Evolutionary conservation across 495 filamentous ascomycete species (phyloP).

Genomic region (Saxophila tyrrhenica): DNA sequence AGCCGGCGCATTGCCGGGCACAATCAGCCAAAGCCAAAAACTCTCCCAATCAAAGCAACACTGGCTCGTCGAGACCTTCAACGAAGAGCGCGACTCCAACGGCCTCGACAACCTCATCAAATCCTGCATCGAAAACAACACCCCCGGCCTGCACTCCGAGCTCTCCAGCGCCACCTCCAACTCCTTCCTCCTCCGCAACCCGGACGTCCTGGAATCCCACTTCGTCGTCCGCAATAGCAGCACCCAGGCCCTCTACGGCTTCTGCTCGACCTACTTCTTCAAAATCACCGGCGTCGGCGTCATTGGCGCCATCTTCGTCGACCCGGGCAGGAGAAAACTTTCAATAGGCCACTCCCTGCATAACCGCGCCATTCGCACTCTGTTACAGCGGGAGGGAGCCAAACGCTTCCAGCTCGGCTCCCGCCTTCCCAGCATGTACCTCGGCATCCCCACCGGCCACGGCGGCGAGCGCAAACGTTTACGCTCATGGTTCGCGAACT

Average conservation of each 20-base stretch:
- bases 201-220: constrained; percentile 62
- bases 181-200: constrained; percentile 59
- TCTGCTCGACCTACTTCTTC: constrained; percentile 76
- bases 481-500: constrained; percentile 53
- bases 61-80: constrained; percentile 81
- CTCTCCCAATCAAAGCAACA: constrained; percentile 69
- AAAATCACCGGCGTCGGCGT: constrained; percentile 56
- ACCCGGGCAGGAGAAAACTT: constrained; percentile 68
- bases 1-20: constrained; percentile 64
- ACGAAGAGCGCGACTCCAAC: constrained; percentile 59
- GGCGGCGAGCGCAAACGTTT: constrained; percentile 38
- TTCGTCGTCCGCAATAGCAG: constrained; percentile 87
- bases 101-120: constrained; percentile 59
- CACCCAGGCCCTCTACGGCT: constrained; percentile 77
- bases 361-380: constrained; percentile 61
- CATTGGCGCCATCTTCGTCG: constrained; percentile 74
- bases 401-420: constrained; percentile 70
- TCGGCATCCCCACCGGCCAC: constrained; percentile 56
- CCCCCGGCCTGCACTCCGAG: constrained; percentile 44
- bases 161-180: constrained; percentile 58
- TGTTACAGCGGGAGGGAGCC: constrained; percentile 56
- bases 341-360: constrained; percentile 80
- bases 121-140: constrained; percentile 46
- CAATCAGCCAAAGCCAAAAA: constrained; percentile 70
- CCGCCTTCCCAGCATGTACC: constrained; percentile 64